Evolutionary conservation across 2,329 filamentous ascomycete species (phyloP).

Genomic region (Magnaporthiopsis poae): DNA sequence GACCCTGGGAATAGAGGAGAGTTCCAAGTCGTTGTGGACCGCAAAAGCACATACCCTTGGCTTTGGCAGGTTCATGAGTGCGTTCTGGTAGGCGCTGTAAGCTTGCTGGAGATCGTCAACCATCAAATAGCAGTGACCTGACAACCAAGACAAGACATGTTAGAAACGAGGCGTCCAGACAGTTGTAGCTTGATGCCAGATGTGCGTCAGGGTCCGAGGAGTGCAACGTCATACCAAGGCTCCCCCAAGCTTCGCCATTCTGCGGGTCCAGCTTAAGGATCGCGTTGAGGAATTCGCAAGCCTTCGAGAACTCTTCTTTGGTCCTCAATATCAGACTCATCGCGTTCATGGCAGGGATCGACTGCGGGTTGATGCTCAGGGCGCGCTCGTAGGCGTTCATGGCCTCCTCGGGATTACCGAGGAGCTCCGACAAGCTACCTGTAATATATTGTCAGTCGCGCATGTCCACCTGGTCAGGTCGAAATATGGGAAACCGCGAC

Average conservation of each 20-base stretch:
- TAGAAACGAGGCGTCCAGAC: conserved; percentile 13
- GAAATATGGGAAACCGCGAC: conserved; percentile 4
- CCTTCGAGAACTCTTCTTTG: conserved; percentile 86
- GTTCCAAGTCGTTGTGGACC: neutral
- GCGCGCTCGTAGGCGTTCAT: conserved; percentile 86
- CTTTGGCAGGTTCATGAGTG: conserved; percentile 81
- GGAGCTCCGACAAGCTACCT: conserved; percentile 79
- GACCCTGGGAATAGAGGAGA: neutral
- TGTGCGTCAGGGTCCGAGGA: neutral
- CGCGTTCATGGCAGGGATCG: conserved; percentile 82
- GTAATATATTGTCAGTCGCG: conserved; percentile 8
- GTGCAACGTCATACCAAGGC: conserved; percentile 53
- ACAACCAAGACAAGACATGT: conserved; percentile 12
- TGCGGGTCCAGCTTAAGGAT: conserved; percentile 81
- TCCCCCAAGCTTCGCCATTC: conserved; percentile 95
- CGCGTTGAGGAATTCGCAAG: conserved; percentile 82
- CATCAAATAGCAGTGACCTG: conserved; percentile 97
- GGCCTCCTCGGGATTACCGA: conserved; percentile 81
- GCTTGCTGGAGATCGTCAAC: conserved; percentile 96
- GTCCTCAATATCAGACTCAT: conserved; percentile 86
- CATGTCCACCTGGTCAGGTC: conserved; percentile 18
- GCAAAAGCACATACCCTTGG: conserved; percentile 62
- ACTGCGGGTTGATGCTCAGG: conserved; percentile 76
- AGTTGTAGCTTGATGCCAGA: neutral
- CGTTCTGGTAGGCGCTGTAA: conserved; percentile 92